A percentile compares a stretch with the other conserved stretches of the same genome.
These are phyloP conservation scores for Articulospora tetracladia DNA, from an alignment of 495 filamentous ascomycete species.

Conservation along the genomic window DNA sequence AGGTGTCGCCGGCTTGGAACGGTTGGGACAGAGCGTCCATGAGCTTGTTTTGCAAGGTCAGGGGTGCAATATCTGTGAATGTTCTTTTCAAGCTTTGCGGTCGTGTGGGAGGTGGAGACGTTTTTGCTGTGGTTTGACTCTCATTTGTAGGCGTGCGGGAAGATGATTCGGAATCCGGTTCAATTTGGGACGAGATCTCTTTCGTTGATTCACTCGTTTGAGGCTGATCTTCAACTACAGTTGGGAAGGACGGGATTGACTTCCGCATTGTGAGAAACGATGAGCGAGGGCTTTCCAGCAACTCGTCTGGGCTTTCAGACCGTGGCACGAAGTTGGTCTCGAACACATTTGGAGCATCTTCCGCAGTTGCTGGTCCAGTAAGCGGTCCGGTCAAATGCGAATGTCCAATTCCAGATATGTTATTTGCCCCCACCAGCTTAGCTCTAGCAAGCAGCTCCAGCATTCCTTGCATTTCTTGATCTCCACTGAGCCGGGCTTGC, in stretches of 20 bases:
- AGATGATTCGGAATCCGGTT: slow-evolving; percentile 36
- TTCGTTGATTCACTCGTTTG: slow-evolving; percentile 1
- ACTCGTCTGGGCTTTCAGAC: slow-evolving; percentile 46
- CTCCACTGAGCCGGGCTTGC: slow-evolving; percentile 76
- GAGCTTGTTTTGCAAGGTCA: slow-evolving; percentile 75
- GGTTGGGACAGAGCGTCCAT: slow-evolving; percentile 87
- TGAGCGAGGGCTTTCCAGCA: slow-evolving; percentile 32
- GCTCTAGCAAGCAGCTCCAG: slow-evolving; percentile 80
- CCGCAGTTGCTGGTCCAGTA: slow-evolving; percentile 69
- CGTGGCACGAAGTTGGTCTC: slow-evolving; percentile 66
- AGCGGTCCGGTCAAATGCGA: slow-evolving; percentile 53
- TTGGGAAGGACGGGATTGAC: not conserved
- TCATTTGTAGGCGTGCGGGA: slow-evolving; percentile 55
- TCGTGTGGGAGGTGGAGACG: slow-evolving; percentile 48
- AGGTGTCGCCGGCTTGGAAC: slow-evolving; percentile 52
- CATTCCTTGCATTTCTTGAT: slow-evolving; percentile 85
- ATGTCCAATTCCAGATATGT: slow-evolving; percentile 36
- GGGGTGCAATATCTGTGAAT: slow-evolving; percentile 72
- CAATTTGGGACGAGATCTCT: not conserved
- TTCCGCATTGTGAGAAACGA: slow-evolving; percentile 30
- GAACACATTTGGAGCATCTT: slow-evolving; percentile 69
- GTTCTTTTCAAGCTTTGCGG: slow-evolving; percentile 81
- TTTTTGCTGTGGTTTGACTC: slow-evolving; percentile 47
- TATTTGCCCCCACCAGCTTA: slow-evolving; percentile 59
- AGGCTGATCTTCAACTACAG: not conserved